A percentile compares a stretch with the other conserved stretches of the same genome.
Conservation (phyloP, 1,139 yeast species). For the Zygosaccharomyces pseudobailii region DNA sequence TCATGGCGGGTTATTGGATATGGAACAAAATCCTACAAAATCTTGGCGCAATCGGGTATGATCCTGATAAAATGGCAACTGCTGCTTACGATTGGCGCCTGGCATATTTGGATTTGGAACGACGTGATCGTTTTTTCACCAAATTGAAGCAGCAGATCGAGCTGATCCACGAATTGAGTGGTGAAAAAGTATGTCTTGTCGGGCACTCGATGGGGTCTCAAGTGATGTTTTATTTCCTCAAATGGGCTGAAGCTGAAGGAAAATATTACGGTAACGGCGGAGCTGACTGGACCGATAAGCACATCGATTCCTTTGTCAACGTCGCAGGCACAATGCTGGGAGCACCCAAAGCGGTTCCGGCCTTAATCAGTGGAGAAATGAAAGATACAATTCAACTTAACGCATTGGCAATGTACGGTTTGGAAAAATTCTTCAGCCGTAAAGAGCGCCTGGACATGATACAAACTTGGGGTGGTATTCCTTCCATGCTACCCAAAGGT, state of each 20-base stretch:
- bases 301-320: conserved; percentile 75
- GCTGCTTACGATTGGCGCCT: conserved; percentile 97
- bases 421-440: conserved; percentile 88
- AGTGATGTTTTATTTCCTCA: conserved; percentile 76
- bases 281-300: conserved; percentile 73
- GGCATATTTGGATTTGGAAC: conserved; percentile 81
- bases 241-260: conserved; percentile 94
- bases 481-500: conserved; percentile 95
- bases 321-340: conserved; percentile 87
- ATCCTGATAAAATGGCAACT: conserved; percentile 80
- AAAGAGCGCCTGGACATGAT: conserved; percentile 83
- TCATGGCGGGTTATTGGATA: conserved; percentile 96
- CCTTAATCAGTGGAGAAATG: conserved; percentile 94
- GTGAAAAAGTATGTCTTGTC: conserved; percentile 70
- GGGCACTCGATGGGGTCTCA: conserved; percentile 99
- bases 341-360: conserved; percentile 90
- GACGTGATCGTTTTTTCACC: conserved; percentile 78
- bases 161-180: conserved; percentile 43
- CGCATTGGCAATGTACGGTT: conserved; percentile 87
- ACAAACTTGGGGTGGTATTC: conserved; percentile 86
- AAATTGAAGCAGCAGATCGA: conserved; percentile 73
- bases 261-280: conserved; percentile 84
- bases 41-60: conserved; percentile 89
- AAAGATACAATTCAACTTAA: conserved; percentile 93
- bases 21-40: conserved; percentile 95